These are phyloP conservation scores for Aspergillus sp. DNA, from an alignment of 2,329 filamentous ascomycete species.

Conservation along the genomic window DNA sequence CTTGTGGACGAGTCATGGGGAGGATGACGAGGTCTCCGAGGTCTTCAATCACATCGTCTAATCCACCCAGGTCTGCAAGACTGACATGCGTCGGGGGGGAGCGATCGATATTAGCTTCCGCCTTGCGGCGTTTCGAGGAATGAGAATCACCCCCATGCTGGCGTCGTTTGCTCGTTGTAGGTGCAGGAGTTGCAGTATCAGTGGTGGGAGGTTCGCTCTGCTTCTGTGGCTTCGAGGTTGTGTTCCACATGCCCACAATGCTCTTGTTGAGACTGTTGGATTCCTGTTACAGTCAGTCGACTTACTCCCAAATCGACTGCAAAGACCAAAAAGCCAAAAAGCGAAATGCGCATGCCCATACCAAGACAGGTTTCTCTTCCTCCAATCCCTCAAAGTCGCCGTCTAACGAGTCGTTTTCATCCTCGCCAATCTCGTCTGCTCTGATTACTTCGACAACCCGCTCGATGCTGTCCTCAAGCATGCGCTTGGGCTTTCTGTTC, in stretches of 20 bases:
- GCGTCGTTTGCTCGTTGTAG: slow-evolving; percentile 52
- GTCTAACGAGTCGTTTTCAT: slow-evolving; percentile 50
- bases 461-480: slow-evolving; percentile 82
- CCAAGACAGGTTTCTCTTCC: slow-evolving; percentile 30
- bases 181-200: slow-evolving; percentile 26
- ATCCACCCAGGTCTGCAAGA: slow-evolving; percentile 71
- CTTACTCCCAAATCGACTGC: background rate
- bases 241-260: slow-evolving; percentile 60
- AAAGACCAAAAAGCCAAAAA: background rate
- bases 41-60: slow-evolving; percentile 69
- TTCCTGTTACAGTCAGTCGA: slow-evolving; percentile 38
- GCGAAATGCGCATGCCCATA: slow-evolving; percentile 18
- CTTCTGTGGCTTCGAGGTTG: slow-evolving; percentile 35
- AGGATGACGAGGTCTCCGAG: slow-evolving; percentile 70
- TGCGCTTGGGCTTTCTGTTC: slow-evolving; percentile 75
- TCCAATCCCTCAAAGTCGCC: slow-evolving; percentile 52
- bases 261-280: slow-evolving; percentile 66
- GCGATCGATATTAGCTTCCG: slow-evolving; percentile 56
- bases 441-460: slow-evolving; percentile 73
- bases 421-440: slow-evolving; percentile 59
- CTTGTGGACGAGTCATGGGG: slow-evolving; percentile 67
- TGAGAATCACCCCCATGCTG: slow-evolving; percentile 63
- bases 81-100: slow-evolving; percentile 66
- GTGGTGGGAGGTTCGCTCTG: slow-evolving; percentile 23
- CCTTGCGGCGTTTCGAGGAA: slow-evolving; percentile 64